Conservation (phyloP, 139 green algal species). For the Closterium sp. region DNA sequence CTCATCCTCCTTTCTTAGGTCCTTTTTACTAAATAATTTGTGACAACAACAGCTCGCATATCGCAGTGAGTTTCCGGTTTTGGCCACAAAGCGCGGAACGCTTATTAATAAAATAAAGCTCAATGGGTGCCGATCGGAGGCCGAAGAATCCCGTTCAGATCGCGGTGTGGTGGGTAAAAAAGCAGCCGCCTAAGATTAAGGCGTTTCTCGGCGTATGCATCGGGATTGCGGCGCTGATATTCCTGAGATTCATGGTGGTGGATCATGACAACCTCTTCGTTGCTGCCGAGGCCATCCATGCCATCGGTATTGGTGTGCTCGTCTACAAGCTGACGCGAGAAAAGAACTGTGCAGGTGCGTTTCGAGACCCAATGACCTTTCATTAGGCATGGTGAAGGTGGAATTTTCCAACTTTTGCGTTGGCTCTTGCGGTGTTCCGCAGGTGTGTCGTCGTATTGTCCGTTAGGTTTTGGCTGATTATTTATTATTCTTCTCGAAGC, state of each 20-base stretch:
- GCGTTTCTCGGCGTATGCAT: conserved; percentile 9
- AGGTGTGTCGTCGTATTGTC: not conserved
- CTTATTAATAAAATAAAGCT: not conserved
- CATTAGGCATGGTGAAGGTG: too few species aligned
- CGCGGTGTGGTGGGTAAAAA: conserved; percentile 34
- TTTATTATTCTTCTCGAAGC: not conserved
- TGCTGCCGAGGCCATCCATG: conserved; percentile 87
- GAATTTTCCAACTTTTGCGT: too few species aligned
- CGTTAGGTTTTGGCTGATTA: not conserved
- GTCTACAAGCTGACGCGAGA: conserved; percentile 90
- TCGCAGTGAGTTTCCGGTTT: too few species aligned
- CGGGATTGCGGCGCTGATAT: conserved; percentile 54
- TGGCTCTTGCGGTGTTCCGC: not conserved
- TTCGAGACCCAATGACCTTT: too few species aligned
- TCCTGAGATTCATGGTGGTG: conserved; percentile 83
- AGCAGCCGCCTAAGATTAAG: conserved; percentile 39
- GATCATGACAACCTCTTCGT: conserved; percentile 98
- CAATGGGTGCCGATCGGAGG: conserved; percentile 36
- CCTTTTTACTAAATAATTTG: too few species aligned
- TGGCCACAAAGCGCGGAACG: too few species aligned
- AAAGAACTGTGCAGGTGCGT: conserved; percentile 76
- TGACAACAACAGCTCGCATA: too few species aligned
- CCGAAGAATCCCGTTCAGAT: conserved; percentile 26
- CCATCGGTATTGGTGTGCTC: conserved; percentile 88
- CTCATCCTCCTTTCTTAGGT: too few species aligned